phyloP scores from a whole-genome alignment of 2,329 filamentous ascomycete species.

The Macrophomina phaseolina region DNA sequence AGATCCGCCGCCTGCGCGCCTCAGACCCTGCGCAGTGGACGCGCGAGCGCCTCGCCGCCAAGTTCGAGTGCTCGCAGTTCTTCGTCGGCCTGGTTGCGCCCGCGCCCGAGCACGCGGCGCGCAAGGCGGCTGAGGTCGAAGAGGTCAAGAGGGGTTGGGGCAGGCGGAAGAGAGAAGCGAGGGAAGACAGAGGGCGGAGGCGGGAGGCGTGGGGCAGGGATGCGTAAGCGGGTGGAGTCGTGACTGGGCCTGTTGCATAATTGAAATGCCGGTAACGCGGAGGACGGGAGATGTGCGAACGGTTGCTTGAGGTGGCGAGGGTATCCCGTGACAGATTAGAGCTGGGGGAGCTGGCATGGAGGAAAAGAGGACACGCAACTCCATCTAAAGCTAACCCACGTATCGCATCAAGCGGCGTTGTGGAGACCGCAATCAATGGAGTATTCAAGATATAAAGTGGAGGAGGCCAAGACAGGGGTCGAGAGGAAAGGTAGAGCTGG shows the following conservation, averaged over 20 bases:
- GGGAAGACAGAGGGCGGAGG: constrained; percentile 65
- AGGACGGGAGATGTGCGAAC: background rate
- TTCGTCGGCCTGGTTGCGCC: constrained; percentile 67
- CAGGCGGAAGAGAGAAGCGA: constrained; percentile 61
- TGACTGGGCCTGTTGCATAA: no score
- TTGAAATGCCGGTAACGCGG: no score
- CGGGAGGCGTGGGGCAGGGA: constrained; percentile 67
- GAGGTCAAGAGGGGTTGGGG: constrained; percentile 68
- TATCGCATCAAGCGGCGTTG: background rate
- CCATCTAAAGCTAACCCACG: background rate
- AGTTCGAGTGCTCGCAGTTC: constrained; percentile 66
- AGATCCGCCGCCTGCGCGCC: constrained; percentile 62
- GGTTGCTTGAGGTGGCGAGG: no score
- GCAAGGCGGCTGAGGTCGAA: constrained; percentile 56
- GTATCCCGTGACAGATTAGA: no score
- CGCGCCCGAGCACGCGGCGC: constrained; percentile 46
- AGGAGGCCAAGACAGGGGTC: background rate
- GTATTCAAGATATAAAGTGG: background rate
- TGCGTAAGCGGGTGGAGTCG: constrained; percentile 43
- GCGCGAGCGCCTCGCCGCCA: constrained; percentile 62
- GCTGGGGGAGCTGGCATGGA: no score
- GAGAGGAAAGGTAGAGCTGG: background rate
- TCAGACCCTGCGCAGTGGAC: constrained; percentile 66
- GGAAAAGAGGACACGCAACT: no score
- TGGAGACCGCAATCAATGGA: background rate